Evolutionary conservation across 371 early-diverging fungal genomes (phyloP).

Genomic region (Blyttiomyces sp.): DNA sequence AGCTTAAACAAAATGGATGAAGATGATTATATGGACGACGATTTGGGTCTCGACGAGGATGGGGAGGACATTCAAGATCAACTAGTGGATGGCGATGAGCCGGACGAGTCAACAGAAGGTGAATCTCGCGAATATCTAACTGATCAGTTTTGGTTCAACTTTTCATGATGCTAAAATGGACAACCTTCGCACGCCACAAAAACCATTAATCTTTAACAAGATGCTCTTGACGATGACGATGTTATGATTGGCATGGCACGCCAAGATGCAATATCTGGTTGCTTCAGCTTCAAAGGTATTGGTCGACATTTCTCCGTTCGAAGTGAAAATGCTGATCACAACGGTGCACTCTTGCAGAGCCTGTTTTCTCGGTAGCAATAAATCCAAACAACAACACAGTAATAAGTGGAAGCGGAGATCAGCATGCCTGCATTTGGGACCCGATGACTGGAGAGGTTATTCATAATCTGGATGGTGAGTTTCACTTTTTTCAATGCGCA

Average conservation of each 20-base stretch:
- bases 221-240: slow-evolving; percentile 18
- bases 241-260: slow-evolving; percentile 5
- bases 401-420: slow-evolving; percentile 90
- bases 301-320: background rate
- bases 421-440: slow-evolving; percentile 88
- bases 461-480: slow-evolving; percentile 2
- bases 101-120: too few relatives aligned
- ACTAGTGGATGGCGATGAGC: background rate
- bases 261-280: slow-evolving; percentile 91
- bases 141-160: too few relatives aligned
- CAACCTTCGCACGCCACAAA: too few relatives aligned
- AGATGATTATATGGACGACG: background rate
- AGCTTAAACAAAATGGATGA: background rate
- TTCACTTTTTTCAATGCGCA: background rate
- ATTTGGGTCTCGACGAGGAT: background rate
- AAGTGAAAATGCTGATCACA: too few relatives aligned
- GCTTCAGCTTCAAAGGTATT: slow-evolving; percentile 81
- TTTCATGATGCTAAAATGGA: too few relatives aligned
- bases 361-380: slow-evolving; percentile 84
- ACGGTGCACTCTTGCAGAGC: slow-evolving; percentile 50
- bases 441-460: slow-evolving; percentile 75
- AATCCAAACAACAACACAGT: slow-evolving; percentile 68
- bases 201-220: too few relatives aligned
- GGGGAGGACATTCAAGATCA: background rate
- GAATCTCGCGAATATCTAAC: too few relatives aligned